Evolutionary conservation across 2,329 filamentous ascomycete species (phyloP), one percentile per base, ranked within the genome.

Genomic region (Microthyrium microscopicum): DNA sequence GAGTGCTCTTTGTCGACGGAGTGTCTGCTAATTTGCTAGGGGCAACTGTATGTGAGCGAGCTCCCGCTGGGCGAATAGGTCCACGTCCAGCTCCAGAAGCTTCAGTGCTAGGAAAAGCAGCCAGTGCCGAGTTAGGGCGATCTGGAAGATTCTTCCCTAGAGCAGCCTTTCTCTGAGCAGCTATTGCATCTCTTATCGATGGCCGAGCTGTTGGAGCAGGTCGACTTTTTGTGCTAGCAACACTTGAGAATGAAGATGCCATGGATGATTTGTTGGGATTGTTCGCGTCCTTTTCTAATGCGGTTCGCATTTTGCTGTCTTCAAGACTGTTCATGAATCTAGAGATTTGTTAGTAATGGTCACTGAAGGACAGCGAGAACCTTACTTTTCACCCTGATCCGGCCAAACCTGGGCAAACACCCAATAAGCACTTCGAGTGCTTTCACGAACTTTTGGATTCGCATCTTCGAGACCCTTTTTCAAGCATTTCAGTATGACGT

Each of bases 361-460:
- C 51, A 45, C 30, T 28, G n/a, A 20, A 40, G 22, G 22, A 25
- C 22, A n/a, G n/a, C n/a, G n/a, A n/a, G n/a, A n/a, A n/a, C n/a
- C n/a, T n/a, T n/a, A n/a, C n/a, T 15, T 34, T 21, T 38, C 36
- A 25, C 83, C 84, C 48, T 68, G 73, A 15, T 74, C 66, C 3
- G 79, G 77, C 81, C 84, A 95, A 13, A 82, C 65, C 21, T 61
- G 62, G 38, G 74, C 71, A 51, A 85, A 94, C 0, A 64, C 62
- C 89, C 89, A 98, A 53, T 81, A 98, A 0, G 83, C 81, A 24
- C 72, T 68, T 44, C 89, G 73, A 65, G 80, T 87, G 41, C 73
- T 76, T 54, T 93, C 84, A 46, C 89, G 73, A 29, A 95, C 87
- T 20, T 77, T 79, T 5, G 85, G 84, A 47, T 95, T 93, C 9